phyloP scores from a whole-genome alignment of 352 stramenopile genomes.

The Pelagophyceae sp. region DNA sequence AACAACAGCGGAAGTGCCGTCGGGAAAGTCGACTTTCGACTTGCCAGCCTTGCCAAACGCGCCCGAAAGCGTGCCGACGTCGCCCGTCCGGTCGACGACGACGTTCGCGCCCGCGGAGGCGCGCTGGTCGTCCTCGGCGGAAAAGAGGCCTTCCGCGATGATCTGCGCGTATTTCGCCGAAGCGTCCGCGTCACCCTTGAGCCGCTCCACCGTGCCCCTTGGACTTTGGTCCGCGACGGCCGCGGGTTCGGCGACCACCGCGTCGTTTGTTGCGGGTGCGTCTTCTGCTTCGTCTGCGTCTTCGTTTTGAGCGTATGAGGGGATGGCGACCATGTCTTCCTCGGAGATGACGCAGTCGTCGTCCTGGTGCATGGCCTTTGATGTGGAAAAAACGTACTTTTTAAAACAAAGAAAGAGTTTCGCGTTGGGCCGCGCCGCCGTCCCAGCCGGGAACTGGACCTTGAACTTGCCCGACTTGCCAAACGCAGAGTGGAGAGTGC shows the following conservation, averaged over 20 bases:
- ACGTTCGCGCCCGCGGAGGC: conserved; percentile 43
- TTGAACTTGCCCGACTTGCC: conserved; percentile 65
- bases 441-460: conserved; percentile 49
- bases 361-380: conserved; percentile 21
- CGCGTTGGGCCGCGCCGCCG: conserved; percentile 26
- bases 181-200: conserved; percentile 54
- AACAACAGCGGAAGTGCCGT: conserved; percentile 12
- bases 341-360: conserved; percentile 10
- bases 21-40: conserved; percentile 59
- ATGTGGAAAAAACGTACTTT: conserved; percentile 22
- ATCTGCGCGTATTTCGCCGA: conserved; percentile 45
- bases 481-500: conserved; percentile 57
- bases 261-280: conserved; percentile 33
- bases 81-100: conserved; percentile 38
- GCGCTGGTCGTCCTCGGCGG: conserved; percentile 52
- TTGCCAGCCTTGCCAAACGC: conserved; percentile 70
- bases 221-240: too few species aligned
- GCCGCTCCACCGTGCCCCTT: conserved; percentile 45
- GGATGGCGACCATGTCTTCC: neutral
- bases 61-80: conserved; percentile 49
- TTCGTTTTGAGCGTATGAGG: too few species aligned
- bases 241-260: conserved; percentile 4
- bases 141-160: conserved; percentile 57
- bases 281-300: too few species aligned
- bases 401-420: conserved; percentile 53